phyloP scores from a whole-genome alignment of 768 basidiomycete species.

The Hygrocybe coccinea region DNA sequence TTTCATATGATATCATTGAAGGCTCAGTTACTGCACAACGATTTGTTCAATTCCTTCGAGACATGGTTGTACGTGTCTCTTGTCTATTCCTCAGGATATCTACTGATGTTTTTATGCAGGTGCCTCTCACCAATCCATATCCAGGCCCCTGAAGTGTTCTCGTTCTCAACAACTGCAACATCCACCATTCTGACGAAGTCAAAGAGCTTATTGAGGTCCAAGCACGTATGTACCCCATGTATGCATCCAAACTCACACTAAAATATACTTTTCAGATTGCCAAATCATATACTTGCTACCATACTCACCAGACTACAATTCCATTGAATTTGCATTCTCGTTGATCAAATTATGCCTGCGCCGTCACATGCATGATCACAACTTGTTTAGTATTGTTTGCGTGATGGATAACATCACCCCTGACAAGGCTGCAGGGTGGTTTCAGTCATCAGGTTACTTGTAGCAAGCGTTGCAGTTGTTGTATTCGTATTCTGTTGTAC shows the following conservation, averaged over 20 bases:
- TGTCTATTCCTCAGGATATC: constrained; percentile 10
- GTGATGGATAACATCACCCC: too few relatives aligned
- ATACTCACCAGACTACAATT: constrained; percentile 33
- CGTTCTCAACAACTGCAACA: constrained; percentile 37
- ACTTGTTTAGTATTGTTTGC: not conserved
- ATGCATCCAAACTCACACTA: not conserved
- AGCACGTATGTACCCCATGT: constrained; percentile 12
- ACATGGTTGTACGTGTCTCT: constrained; percentile 22
- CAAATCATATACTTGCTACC: constrained; percentile 25
- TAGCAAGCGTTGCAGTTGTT: too few relatives aligned
- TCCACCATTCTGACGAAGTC: constrained; percentile 36
- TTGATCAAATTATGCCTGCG: constrained; percentile 25
- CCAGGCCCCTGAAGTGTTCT: constrained; percentile 32
- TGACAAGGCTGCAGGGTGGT: too few relatives aligned
- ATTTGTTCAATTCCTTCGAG: constrained; percentile 29
- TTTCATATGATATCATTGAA: constrained; percentile 32
- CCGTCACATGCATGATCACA: not conserved
- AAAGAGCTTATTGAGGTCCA: constrained; percentile 24
- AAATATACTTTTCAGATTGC: not conserved
- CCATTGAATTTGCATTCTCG: constrained; percentile 31
- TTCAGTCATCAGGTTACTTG: too few relatives aligned
- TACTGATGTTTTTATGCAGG: constrained; percentile 14
- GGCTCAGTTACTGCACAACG: constrained; percentile 31
- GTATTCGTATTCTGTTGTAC: too few relatives aligned
- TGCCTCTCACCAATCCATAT: constrained; percentile 23